These are phyloP conservation scores for Penicillium macrosclerotiorum DNA, from an alignment of 495 filamentous ascomycete species.

Conservation along the genomic window DNA sequence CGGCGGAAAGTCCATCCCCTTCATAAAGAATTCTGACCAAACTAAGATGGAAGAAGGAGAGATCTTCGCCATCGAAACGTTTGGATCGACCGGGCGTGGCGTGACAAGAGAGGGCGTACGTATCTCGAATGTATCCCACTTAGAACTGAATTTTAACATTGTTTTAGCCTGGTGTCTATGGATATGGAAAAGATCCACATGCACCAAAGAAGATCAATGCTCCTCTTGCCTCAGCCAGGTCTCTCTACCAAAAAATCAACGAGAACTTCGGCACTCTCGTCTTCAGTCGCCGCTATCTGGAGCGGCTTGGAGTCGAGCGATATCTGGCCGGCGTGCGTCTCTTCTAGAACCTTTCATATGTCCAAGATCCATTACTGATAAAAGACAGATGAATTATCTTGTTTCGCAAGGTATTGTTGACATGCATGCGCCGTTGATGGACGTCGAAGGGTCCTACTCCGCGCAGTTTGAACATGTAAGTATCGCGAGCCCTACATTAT, in stretches of 20 bases:
- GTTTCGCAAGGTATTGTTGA: slow-evolving; percentile 54
- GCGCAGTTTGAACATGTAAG: slow-evolving; percentile 64
- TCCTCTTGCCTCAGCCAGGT: slow-evolving; percentile 55
- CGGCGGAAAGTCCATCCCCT: slow-evolving; percentile 60
- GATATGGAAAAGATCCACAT: slow-evolving; percentile 52
- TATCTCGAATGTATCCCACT: background rate
- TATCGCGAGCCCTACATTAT: slow-evolving; percentile 6
- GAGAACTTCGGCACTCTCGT: slow-evolving; percentile 64
- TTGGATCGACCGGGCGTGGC: slow-evolving; percentile 60
- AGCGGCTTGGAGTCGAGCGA: slow-evolving; percentile 58
- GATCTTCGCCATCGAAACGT: slow-evolving; percentile 65
- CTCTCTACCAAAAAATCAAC: slow-evolving; percentile 57
- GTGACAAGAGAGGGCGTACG: slow-evolving; percentile 42
- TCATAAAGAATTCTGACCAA: slow-evolving; percentile 55
- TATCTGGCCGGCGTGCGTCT: slow-evolving; percentile 61
- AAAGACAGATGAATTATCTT: slow-evolving; percentile 48
- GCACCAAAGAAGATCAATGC: slow-evolving; percentile 49
- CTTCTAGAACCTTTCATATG: no score
- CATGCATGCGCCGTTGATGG: slow-evolving; percentile 50
- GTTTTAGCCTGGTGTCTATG: slow-evolving; percentile 33
- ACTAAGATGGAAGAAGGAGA: slow-evolving; percentile 69
- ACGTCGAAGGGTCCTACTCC: slow-evolving; percentile 55
- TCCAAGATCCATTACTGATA: no score
- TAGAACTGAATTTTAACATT: slow-evolving; percentile 14
- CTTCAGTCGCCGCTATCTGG: slow-evolving; percentile 62